Base-by-base conservation (phyloP, 768 basidiomycete species). In the Leucogyrophana mollusca region DNA sequence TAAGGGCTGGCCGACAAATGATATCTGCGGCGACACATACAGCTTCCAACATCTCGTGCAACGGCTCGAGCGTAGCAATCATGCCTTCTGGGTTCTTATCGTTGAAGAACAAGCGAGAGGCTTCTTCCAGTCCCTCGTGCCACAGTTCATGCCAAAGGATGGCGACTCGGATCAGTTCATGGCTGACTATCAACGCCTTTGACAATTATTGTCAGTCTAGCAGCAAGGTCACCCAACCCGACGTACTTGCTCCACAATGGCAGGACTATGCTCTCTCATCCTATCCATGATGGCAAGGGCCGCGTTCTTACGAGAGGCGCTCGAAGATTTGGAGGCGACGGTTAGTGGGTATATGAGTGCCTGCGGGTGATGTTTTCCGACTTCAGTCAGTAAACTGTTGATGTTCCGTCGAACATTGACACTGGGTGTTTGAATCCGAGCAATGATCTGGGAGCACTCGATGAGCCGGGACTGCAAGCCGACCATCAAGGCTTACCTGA, bases 91-190 rank as follows among this genome's bases (percentile, higher is more conserved):
- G 87, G 64, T 99, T 96, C 58, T 92, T 89, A 56, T 98, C 96
- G 9, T 91, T 94, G 74, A 94, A 99, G 71, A 94, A 99, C 37
- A 93, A 70, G 34, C 96, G 80, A 6, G 94, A 96, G 5, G 96
- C 96, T 66, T 99, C 96, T 69, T 99, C 96, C 17, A 99, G 73
- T 14, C 92, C 94, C 69, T 99, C 96, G 57, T 97, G 94, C 96
- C 96, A 99, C 53, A 94, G 73, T 64, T 99, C 96, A 56, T 98
- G 94, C 96, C 96, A 99, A 9, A 99, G 73, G 50, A 99, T 98
- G 6, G 96, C 95, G 6, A 98, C 91, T 16, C 96, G 86, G 49
- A 98, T 97, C 30, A 99, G 78, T 62, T 99, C 96, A 23, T 89
- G 84, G 60, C 91, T 91, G 65, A 99, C 92, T 20, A 95, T 62